Conservation (phyloP, 352 stramenopile genomes). For the Globisporangium cystogenes region DNA sequence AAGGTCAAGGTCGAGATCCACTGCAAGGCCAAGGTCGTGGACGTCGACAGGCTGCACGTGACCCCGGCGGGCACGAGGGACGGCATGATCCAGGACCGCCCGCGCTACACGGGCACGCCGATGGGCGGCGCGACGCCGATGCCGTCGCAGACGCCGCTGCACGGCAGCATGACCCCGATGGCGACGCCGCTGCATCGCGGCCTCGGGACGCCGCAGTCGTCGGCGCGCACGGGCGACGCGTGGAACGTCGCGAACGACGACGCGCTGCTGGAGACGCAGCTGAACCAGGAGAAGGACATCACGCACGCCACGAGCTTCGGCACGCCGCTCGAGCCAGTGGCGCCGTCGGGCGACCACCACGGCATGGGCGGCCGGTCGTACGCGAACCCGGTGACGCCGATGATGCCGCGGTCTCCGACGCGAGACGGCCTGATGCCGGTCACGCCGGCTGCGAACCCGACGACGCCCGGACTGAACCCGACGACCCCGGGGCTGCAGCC, state of each 20-base stretch:
- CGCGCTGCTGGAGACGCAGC: constrained; percentile 75
- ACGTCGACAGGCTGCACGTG: constrained; percentile 80
- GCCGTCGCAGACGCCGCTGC: constrained; percentile 77
- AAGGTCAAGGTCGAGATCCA: constrained; percentile 92
- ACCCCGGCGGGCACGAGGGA: constrained; percentile 71
- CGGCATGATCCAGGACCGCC: constrained; percentile 69
- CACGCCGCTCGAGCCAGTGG: constrained; percentile 71
- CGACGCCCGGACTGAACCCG: constrained; percentile 74
- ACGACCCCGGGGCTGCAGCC: constrained; percentile 78
- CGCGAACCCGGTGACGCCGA: constrained; percentile 36
- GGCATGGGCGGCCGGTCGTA: constrained; percentile 52
- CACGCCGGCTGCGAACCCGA: constrained; percentile 64
- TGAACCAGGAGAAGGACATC: constrained; percentile 89
- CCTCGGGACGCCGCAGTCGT: constrained; percentile 69
- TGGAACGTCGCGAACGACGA: constrained; percentile 89
- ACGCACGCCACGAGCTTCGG: constrained; percentile 85
- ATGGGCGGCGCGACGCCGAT: constrained; percentile 77
- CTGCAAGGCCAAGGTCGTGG: constrained; percentile 85
- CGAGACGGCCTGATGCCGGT: constrained; percentile 59
- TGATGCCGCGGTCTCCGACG: constrained; percentile 61
- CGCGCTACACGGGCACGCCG: constrained; percentile 61
- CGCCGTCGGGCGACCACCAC: constrained; percentile 37
- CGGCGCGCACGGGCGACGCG: constrained; percentile 50
- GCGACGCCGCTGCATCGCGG: constrained; percentile 81
- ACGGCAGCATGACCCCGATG: constrained; percentile 86